phyloP scores from a whole-genome alignment of 2,329 filamentous ascomycete genomes.

The Trichoderma hamatum region DNA sequence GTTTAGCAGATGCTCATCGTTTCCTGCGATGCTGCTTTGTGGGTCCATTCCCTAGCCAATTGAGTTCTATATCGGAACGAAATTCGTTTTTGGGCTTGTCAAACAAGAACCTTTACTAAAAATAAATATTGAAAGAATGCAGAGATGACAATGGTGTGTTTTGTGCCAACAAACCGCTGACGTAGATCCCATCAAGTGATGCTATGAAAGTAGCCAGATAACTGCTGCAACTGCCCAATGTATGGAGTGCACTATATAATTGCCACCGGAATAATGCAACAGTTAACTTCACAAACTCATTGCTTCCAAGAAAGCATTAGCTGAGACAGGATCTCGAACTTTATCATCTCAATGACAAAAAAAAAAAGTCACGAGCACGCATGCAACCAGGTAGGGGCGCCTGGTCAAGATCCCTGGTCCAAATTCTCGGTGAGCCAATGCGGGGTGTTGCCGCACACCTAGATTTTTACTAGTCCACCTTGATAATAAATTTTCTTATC shows the following conservation, averaged over 20 bases:
- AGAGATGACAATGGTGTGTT: not conserved
- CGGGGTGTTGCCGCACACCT: constrained; percentile 35
- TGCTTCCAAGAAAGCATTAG: too few relatives aligned
- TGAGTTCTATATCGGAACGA: not conserved
- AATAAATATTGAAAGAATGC: not conserved
- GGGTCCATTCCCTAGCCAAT: not conserved
- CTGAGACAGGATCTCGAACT: not conserved
- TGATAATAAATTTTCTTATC: constrained; percentile 42
- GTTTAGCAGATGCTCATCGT: not conserved
- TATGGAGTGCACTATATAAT: not conserved
- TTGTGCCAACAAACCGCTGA: not conserved
- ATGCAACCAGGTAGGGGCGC: not conserved
- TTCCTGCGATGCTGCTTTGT: not conserved
- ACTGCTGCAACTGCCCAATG: not conserved
- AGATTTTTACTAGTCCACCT: constrained; percentile 32
- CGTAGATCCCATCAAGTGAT: not conserved
- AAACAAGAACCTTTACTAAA: not conserved
- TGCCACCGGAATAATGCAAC: not conserved
- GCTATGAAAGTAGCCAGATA: not conserved
- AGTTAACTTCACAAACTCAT: not conserved
- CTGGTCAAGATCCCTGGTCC: not conserved
- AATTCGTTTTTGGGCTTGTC: not conserved
- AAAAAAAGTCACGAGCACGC: not conserved
- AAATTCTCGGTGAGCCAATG: constrained; percentile 34
- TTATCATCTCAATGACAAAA: not conserved